Base-by-base conservation (phyloP, 1,284 basidiomycete species). In the Ceratobasidium sp. region DNA sequence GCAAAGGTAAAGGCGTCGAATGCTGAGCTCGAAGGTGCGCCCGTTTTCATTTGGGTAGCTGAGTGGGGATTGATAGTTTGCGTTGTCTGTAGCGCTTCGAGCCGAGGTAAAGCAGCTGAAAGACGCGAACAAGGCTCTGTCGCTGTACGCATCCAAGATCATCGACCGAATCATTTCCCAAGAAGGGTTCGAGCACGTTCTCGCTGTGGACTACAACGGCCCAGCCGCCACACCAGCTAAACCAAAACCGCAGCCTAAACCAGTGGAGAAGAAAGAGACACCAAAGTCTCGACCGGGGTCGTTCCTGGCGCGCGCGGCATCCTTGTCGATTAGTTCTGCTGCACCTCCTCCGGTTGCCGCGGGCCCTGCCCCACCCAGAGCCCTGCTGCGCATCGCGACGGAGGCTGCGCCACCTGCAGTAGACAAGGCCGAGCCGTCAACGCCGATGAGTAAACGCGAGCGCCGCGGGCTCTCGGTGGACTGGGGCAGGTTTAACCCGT, bases 121-220 rank as follows among this genome's bases (percentile, higher is more conserved):
- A 81, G 96, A 98, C 81, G 94, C 94, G 59, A 98, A 98, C 86
- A 96, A 96, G 81, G 95, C 95, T 0, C 85, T 98, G 13, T 94
- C 93, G 19, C 84, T 98, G 27, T 98, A 98, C 81, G 95, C 96
- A 22, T 95, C 93, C 72, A 98, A 98, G 86, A 98, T 98, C 79
- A 92, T 98, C 79, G 95, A 98, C 84, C 89, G 95, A 71, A 97
- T 98, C 81, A 95, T 97, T 76, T 88, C 94, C 2, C 90, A 94
- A 80, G 95, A 96, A 82, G 96, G 95, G 37, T 97, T 95, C 82
- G 96, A 98, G 82, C 93, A 96, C 79, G 91, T 98, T 71, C 88
- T 98, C 34, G 92, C 95, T 27, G 89, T 88, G 62, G 95, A 98
- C 81, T 96, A 95, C 80, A 92, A 91, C 68, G 19, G 39, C n/a